Base-by-base conservation (phyloP, 352 stramenopile species). In the Pythium plurisporium region DNA sequence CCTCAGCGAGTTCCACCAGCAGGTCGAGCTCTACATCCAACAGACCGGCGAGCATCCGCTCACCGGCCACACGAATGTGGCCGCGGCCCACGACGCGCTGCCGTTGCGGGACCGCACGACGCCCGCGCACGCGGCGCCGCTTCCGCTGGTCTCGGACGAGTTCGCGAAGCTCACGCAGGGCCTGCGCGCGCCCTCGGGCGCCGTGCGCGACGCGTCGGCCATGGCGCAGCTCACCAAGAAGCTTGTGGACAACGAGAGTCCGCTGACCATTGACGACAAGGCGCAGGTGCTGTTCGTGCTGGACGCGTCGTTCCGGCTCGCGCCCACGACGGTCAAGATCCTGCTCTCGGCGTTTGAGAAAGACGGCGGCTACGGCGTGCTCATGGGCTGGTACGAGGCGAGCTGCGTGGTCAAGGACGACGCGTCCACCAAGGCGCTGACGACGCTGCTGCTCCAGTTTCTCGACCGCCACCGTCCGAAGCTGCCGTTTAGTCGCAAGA, bases 11-110 rank as follows among this genome's bases (percentile, higher is more conserved):
- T 76, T 76, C 53, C 78, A 90, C 60, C 79, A 88, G 55, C 82
- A 92, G 27, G 63, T 76, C 0, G 79, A 90, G 60, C 67, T 72
- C 2, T 90, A 74, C 38, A 65, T 90, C 22, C 71, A 86, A 55
- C 72, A 84, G 27, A 77, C 74, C 6, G 64, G 65, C n/a, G 45
- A 64, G 15, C 62, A 87, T 14, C 82, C 82, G 44, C 58, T 88
- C 37, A 66, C 76, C 1, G 57, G 67, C 29, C 56, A 31, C 54
- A 1, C 59, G 53, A 0, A 38, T 47, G 2, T 62, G 72, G 49
- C 47, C 43, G 23, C 57, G 19, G 43, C 55, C 36, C 55, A 69
- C 26, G 61, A 60, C 30, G 14, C 50, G 30, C 55, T 89, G 23
- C n/a, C 59, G 12, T 52, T 88, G 41, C 75, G 69, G 8, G 66